A percentile compares a stretch with the other conserved stretches of the same genome.
phyloP scores from a whole-genome alignment of 371 early-diverging fungal species.

The Mortierella sp. region DNA sequence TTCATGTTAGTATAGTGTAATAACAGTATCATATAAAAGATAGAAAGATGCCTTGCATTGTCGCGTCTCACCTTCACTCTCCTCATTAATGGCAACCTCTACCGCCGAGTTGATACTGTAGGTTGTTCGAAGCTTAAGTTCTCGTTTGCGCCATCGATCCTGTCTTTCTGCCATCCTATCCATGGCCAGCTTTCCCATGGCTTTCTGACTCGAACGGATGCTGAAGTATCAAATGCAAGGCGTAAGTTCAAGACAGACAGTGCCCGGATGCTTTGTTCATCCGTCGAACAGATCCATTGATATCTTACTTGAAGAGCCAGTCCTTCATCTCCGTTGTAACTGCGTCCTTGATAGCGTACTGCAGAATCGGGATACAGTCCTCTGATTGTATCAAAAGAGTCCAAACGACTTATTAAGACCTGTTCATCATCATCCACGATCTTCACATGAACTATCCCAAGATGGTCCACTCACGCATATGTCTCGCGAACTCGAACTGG shows the following conservation, averaged over 20 bases:
- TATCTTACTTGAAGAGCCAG: conserved; percentile 85
- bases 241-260: not conserved
- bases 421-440: no score
- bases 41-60: no score
- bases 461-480: conserved; percentile 68
- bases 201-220: conserved; percentile 83
- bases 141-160: conserved; percentile 67
- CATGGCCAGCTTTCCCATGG: conserved; percentile 89
- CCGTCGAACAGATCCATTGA: no score
- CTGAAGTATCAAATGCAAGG: conserved; percentile 52
- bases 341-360: conserved; percentile 82
- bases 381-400: conserved; percentile 49
- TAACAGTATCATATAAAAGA: no score
- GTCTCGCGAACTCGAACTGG: conserved; percentile 81
- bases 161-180: conserved; percentile 78
- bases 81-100: conserved; percentile 90
- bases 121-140: conserved; percentile 60
- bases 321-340: conserved; percentile 89
- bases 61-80: conserved; percentile 81
- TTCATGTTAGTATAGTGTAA: no score
- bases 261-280: no score
- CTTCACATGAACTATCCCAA: not conserved
- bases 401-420: not conserved
- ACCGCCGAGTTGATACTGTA: conserved; percentile 84
- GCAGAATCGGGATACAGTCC: conserved; percentile 87